Base-by-base conservation (phyloP, 169 alveolate species). In the Plasmodium billcollinsi region DNA sequence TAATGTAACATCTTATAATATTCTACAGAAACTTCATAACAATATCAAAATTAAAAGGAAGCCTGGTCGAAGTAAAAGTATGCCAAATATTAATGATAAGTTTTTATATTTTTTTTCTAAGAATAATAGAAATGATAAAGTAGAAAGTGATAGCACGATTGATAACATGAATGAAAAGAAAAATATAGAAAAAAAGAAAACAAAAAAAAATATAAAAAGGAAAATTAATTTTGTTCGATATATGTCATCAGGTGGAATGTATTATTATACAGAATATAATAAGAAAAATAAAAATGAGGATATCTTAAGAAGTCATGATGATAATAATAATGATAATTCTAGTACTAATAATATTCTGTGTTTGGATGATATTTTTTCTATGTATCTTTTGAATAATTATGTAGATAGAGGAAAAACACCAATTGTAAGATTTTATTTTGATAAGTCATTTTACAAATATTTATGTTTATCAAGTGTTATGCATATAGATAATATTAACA, bases 81-180 rank as follows among this genome's bases (percentile, higher is more conserved):
- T 80, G 90, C 90, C 90, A 12, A 54, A 12, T 49, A 69, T 80
- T 18, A 80, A 80, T 69, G 90, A 80, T 11, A 56, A 61, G 0
- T 80, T 80, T 69, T 47, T 80, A 14, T 80, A 80, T 69, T 80
- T 80, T 71, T 67, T 80, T 47, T 29, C 80, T 3, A 80, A 80
- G 70, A 69, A 69, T 43, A 12, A 39, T 29, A 8, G 15, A 21
- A 54, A 18, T 39, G 83, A 80, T 6, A 66, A 71, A 1, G 56
- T 67, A 39, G 90, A 80, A n/a, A 80, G 90, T 56, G 90, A 80
- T 67, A 80, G 90, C 47, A 80, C 90, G 14, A 80, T 80, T n/a
- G 90, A 80, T 69, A 20, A 39, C 15, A 43, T 80, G 62, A 80
- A 80, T 80, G 73, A 80, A 59, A 26, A 56, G 18, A 66, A 80